Base-by-base conservation (phyloP, 768 basidiomycete genomes). In the Russula sp. region DNA sequence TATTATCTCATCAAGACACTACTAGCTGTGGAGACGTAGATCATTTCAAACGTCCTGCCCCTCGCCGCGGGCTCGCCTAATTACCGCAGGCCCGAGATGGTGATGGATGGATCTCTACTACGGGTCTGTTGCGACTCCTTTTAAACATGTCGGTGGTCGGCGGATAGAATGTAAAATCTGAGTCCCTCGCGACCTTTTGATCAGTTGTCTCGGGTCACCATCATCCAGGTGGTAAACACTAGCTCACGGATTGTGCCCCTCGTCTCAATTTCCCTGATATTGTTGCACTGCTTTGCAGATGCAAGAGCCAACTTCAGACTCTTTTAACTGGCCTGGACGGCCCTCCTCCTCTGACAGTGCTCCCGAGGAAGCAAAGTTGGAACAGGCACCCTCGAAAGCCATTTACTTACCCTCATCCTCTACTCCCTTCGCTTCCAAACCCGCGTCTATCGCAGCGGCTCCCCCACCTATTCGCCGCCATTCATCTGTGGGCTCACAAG, bases 361-460 rank as follows among this genome's bases (percentile, higher is more conserved):
- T 57, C 63, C 39, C 56, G 63, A 63, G 2, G 56, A 63, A 2
- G 56, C 47, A 32, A 61, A 58, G 46, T 46, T 60, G 22, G 66
- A 58, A 54, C 62, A 54, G 39, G 43, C 54, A 50, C 38, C 54
- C 16, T 22, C 51, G 11, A 58, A 59, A 43, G 51, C 69, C 72
- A 78, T 82, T 78, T 80, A 83, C 79, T 73, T 76, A 66, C 79
- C 82, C 70, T 65, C 71, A 58, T 74, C 77, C 59, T 70, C 72
- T 58, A 58, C 59, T 39, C 53, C 64, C 59, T 56, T 60, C 59
- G 32, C 66, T 41, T 59, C 58, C 56, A 67, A 61, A 58, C 43
- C 65, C 47, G 51, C 56, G 22, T 56, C 61, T 42, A 39, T 36
- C 14, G n/a, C 56, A 11, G 47, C 55, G n/a, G 52, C 60, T 25